Evolutionary conservation across 164 flowering plant species (phyloP).

Genomic region (Paratinospora sagittata): DNA sequence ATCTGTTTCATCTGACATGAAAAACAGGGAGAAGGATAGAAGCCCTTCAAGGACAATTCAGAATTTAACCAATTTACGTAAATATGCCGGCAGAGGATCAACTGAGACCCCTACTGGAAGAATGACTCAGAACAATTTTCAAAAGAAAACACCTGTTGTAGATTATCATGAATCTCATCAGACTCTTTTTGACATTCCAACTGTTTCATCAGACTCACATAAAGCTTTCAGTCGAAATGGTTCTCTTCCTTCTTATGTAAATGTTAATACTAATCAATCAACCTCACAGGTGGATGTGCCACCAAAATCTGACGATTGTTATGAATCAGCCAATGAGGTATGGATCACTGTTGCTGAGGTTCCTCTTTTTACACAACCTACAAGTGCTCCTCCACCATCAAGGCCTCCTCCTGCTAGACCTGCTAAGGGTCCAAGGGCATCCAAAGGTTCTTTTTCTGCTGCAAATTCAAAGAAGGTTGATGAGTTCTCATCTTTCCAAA

Average conservation of each 20-base stretch:
- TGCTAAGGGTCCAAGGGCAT: slow-evolving; percentile 36
- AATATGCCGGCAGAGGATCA: slow-evolving; percentile 29
- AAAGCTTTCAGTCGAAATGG: slow-evolving; percentile 28
- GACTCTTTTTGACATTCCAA: slow-evolving; percentile 46
- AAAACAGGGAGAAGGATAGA: slow-evolving; percentile 29
- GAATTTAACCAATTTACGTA: slow-evolving; percentile 20
- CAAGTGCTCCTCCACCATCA: slow-evolving; percentile 94
- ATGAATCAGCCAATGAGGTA: slow-evolving; percentile 48
- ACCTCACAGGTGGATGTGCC: slow-evolving; percentile 33
- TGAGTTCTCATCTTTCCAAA: slow-evolving; percentile 37
- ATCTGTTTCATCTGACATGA: slow-evolving; percentile 36
- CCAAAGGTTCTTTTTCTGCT: slow-evolving; percentile 28
- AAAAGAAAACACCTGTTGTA: slow-evolving; percentile 35
- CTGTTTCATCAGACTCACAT: slow-evolving; percentile 36
- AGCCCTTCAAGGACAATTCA: slow-evolving; percentile 33
- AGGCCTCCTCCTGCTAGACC: slow-evolving; percentile 90
- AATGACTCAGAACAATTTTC: slow-evolving; percentile 29
- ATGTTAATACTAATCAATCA: slow-evolving; percentile 29
- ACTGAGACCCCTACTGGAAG: slow-evolving; percentile 31
- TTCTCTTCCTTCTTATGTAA: slow-evolving; percentile 35
- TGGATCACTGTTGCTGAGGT: slow-evolving; percentile 91
- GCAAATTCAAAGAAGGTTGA: slow-evolving; percentile 39
- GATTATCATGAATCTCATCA: slow-evolving; percentile 41
- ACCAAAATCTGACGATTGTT: slow-evolving; percentile 39
- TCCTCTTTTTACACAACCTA: slow-evolving; percentile 87